Percentiles rank a stretch among this genome's conserved stretches.
These are phyloP conservation scores for Glonium stellatum DNA, from an alignment of 495 filamentous ascomycete species.

Conservation along the genomic window DNA sequence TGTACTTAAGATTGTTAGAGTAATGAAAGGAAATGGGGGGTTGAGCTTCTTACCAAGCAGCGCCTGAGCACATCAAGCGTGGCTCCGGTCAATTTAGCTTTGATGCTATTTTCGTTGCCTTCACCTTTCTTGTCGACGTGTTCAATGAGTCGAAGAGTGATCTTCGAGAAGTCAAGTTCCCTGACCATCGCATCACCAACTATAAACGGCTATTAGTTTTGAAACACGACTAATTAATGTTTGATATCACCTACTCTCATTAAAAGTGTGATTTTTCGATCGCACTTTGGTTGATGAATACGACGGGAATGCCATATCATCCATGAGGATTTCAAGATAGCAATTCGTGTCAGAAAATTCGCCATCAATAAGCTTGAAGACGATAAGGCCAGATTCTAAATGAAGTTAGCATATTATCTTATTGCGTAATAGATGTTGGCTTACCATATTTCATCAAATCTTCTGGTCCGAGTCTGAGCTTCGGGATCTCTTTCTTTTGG, in stretches of 20 bases:
- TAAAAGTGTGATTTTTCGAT: slow-evolving; percentile 58
- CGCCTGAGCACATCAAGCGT: slow-evolving; percentile 80
- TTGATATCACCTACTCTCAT: slow-evolving; percentile 55
- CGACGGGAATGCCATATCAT: slow-evolving; percentile 88
- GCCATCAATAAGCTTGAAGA: slow-evolving; percentile 89
- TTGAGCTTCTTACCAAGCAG: slow-evolving; percentile 57
- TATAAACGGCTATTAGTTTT: slow-evolving; percentile 29
- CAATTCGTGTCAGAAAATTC: slow-evolving; percentile 68
- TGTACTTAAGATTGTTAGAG: slow-evolving; percentile 53
- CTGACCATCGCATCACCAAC: slow-evolving; percentile 92
- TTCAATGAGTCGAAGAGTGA: slow-evolving; percentile 78
- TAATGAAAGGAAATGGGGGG: background rate
- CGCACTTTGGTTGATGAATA: slow-evolving; percentile 72
- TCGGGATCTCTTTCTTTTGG: slow-evolving; percentile 53
- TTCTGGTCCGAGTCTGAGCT: slow-evolving; percentile 67
- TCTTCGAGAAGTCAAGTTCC: slow-evolving; percentile 88
- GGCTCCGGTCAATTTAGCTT: slow-evolving; percentile 77
- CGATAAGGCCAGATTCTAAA: slow-evolving; percentile 61
- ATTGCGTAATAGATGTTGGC: background rate
- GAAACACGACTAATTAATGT: background rate
- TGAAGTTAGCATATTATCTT: slow-evolving; percentile 2
- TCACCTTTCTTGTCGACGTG: slow-evolving; percentile 68
- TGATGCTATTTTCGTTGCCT: slow-evolving; percentile 58
- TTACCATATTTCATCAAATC: slow-evolving; percentile 72
- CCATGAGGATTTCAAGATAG: slow-evolving; percentile 82